A percentile compares a stretch with the other conserved stretches of the same genome.
Evolutionary conservation across 768 basidiomycete species (phyloP).

Genomic region (Russula sp.): DNA sequence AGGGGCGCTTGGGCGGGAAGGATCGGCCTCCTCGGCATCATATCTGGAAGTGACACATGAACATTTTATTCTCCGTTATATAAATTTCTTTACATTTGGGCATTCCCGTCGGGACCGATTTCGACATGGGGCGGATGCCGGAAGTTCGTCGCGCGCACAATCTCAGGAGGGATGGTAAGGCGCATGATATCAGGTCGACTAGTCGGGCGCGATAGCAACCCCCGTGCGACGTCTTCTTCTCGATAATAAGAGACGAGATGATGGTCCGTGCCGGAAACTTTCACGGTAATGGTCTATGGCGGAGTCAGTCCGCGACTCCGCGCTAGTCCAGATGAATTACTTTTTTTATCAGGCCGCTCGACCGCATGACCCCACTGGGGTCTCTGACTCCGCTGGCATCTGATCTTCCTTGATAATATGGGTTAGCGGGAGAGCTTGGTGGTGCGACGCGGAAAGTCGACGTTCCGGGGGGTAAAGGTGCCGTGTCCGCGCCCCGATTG

Average conservation of each 20-base stretch:
- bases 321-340: constrained; percentile 36
- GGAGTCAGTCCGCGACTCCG: constrained; percentile 12
- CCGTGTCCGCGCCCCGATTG: constrained; percentile 22
- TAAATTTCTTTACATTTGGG: constrained; percentile 54
- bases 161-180: constrained; percentile 69
- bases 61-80: constrained; percentile 6
- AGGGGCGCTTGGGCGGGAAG: constrained; percentile 29
- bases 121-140: constrained; percentile 81
- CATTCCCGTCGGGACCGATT: constrained; percentile 63
- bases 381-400: constrained; percentile 31
- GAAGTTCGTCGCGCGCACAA: constrained; percentile 78
- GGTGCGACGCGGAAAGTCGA: constrained; percentile 27
- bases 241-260: constrained; percentile 85
- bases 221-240: constrained; percentile 69
- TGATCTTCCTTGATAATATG: constrained; percentile 25
- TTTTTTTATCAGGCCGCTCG: constrained; percentile 78
- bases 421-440: constrained; percentile 18
- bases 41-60: constrained; percentile 27
- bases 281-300: constrained; percentile 77
- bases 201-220: constrained; percentile 67
- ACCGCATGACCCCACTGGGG: constrained; percentile 17
- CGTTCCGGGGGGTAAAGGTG: constrained; percentile 24
- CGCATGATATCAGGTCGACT: constrained; percentile 67
- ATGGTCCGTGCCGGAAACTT: constrained; percentile 72
- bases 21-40: constrained; percentile 31